Evolutionary conservation across 1,139 yeast genomes (phyloP).

Genomic region (Geotrichum bryndzae): DNA sequence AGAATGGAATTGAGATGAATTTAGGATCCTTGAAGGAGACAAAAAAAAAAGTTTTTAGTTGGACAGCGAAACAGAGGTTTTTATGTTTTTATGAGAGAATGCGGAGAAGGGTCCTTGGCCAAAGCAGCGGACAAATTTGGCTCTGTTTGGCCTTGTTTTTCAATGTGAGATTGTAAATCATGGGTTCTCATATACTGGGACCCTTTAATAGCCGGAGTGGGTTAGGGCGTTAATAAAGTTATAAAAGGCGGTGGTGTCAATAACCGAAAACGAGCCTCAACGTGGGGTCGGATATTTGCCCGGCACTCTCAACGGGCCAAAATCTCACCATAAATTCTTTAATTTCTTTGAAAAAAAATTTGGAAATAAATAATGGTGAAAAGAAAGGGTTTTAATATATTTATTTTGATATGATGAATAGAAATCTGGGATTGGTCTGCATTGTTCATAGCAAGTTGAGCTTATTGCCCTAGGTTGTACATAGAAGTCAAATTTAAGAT

Average conservation of each 20-base stretch:
- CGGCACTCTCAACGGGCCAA: background rate
- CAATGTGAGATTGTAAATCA: background rate
- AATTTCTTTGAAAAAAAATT: too few species aligned
- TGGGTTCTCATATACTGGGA: background rate
- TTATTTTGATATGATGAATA: too few species aligned
- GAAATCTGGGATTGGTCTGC: too few species aligned
- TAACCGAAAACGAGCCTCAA: background rate
- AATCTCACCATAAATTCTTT: too few species aligned
- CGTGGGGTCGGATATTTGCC: background rate
- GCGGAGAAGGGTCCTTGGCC: background rate
- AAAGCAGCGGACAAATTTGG: background rate
- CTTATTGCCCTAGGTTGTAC: too few species aligned
- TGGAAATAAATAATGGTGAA: too few species aligned
- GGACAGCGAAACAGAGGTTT: background rate
- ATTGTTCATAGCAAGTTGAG: too few species aligned
- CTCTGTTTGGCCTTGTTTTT: background rate
- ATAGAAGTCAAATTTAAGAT: too few species aligned
- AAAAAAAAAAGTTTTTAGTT: background rate
- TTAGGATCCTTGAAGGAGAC: background rate
- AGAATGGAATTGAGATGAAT: background rate
- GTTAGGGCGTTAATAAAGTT: background rate
- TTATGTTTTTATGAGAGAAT: background rate
- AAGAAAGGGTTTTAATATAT: too few species aligned
- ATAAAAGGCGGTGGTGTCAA: background rate
- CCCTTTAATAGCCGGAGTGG: background rate